Evolutionary conservation across 2,329 filamentous ascomycete genomes (phyloP), one percentile per base, ranked within the genome.

Genomic region (Colletotrichum tropicale): DNA sequence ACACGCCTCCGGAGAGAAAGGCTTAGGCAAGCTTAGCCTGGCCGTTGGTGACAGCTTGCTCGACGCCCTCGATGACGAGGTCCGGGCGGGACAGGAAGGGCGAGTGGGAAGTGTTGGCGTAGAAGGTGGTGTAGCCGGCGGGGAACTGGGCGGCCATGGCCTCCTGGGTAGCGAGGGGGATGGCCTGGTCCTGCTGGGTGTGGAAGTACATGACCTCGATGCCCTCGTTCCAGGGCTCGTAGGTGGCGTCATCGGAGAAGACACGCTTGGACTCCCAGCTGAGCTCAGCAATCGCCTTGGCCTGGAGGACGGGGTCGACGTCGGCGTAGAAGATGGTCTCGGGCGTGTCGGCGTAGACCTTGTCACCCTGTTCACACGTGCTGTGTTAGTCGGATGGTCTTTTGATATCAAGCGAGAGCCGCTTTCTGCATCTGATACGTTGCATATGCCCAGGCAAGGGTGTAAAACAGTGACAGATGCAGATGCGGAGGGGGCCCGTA

Each of bases 191-290:
- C 1, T 79, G 64, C 8, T 79, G 72, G 36, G 76, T 79, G 34
- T 78, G 77, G 62, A 82, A 78, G 72, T 79, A 82, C 74, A 79
- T 78, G 38, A 75, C 78, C 32, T 79, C 75, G 10, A 82, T 79
- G n/a, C 80, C 79, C 15, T 80, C 68, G 21, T 79, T 78, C 81
- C 81, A 82, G 5, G 81, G 80, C 55, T 80, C 81, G 15, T 79
- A 80, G 18, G 76, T 78, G 2, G 79, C 77, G 5, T 71, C 48
- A 24, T 78, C 80, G 6, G 78, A 78, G 9, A 81, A 81, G 71
- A 36, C 80, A 28, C 60, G 61, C 26, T 43, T 38, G 9, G 75
- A 69, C 67, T 75, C 64, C 58, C 56, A 58, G 43, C 52, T 68
- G 6, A 77, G 36, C 75, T n/a, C 77, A 60, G 7, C 78, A 61